Conservation (phyloP, 2,329 filamentous ascomycete species). For the Xylariales sp. region DNA sequence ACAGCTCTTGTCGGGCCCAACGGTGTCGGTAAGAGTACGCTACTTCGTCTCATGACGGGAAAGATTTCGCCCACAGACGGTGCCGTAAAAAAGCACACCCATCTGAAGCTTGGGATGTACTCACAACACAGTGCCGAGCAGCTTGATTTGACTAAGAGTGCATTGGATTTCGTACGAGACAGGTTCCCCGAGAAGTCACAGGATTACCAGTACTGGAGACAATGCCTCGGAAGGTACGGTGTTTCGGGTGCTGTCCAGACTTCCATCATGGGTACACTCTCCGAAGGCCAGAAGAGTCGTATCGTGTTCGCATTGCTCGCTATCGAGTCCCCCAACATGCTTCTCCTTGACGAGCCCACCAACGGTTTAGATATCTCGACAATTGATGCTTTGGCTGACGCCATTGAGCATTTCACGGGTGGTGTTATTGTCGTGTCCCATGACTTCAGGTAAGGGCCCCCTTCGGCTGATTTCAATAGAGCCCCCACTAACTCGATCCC, state of each 20-base stretch:
- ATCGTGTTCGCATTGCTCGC: conserved; percentile 97
- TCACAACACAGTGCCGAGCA: conserved; percentile 98
- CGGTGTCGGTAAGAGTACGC: conserved; percentile 98
- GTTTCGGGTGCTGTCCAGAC: conserved; percentile 94
- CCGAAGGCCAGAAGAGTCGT: conserved; percentile 96
- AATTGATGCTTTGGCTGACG: conserved; percentile 96
- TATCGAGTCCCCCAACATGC: conserved; percentile 97
- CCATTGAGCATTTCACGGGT: conserved; percentile 94
- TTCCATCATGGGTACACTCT: conserved; percentile 96
- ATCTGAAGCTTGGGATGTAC: conserved; percentile 98
- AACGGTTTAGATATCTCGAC: conserved; percentile 99
- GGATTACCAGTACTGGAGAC: conserved; percentile 99
- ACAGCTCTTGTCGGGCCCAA: conserved; percentile 97
- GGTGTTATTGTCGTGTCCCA: conserved; percentile 98
- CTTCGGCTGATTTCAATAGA: neutral
- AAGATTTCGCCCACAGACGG: conserved; percentile 88
- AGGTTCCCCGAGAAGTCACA: conserved; percentile 91
- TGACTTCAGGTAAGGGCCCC: conserved; percentile 86
- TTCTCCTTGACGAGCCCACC: conserved; percentile 97
- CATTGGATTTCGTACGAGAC: conserved; percentile 96
- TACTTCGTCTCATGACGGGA: conserved; percentile 95
- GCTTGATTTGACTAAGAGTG: conserved; percentile 96
- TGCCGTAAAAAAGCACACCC: conserved; percentile 89
- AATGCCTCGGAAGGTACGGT: conserved; percentile 95
- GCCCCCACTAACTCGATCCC: conserved; percentile 38